Conservation (phyloP, 345 rosid species). For the Eucalyptus cloeziana region DNA sequence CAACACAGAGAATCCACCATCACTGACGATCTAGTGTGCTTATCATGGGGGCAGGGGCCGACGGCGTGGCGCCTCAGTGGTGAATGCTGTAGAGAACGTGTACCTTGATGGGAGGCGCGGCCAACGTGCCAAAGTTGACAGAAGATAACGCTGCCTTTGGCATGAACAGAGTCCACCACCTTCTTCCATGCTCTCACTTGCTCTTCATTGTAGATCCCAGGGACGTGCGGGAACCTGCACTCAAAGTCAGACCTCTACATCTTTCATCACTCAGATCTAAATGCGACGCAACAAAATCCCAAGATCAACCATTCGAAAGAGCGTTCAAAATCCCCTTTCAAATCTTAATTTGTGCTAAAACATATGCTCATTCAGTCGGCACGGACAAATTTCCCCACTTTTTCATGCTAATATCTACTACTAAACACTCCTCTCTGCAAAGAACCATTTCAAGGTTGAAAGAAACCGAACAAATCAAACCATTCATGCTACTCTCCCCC, state of each 20-base stretch:
- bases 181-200: constrained; percentile 86
- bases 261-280: not conserved
- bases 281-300: not conserved
- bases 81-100: not conserved
- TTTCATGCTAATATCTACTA: not conserved
- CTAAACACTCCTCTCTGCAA: not conserved
- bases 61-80: not conserved
- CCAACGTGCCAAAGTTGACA: constrained; percentile 99
- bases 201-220: constrained; percentile 78
- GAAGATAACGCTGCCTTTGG: constrained; percentile 72
- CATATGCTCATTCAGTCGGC: not conserved
- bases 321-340: not conserved
- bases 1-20: not conserved
- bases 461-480: not conserved
- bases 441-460: not conserved
- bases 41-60: not conserved
- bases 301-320: not conserved
- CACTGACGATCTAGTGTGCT: not conserved
- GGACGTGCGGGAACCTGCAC: constrained; percentile 82
- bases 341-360: not conserved
- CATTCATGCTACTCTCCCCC: not conserved
- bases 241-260: not conserved
- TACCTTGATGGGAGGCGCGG: constrained; percentile 81
- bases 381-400: not conserved
- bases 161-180: constrained; percentile 75